Evolutionary conservation across 2,329 filamentous ascomycete species (phyloP), one percentile per base, ranked within the genome.

Genomic region (Hypoxylon sp.): DNA sequence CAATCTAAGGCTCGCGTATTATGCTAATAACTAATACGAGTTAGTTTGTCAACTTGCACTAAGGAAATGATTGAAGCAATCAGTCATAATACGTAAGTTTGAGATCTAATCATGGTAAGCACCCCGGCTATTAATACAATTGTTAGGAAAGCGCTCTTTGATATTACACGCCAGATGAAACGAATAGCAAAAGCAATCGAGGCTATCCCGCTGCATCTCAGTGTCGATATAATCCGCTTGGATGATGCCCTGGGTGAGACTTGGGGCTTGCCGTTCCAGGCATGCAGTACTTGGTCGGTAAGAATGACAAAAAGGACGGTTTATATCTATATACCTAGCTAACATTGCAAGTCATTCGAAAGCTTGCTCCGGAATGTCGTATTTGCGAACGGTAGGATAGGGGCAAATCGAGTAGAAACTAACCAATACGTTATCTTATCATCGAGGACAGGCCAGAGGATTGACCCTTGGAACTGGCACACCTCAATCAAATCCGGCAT

Each of bases 261-360:
- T 46, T 46, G 42, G 42, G 42, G 42, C 14, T 46, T 46, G 22
- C 42, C 42, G 11, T 46, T 46, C 17, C 17, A 46, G 22, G 42
- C 17, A 8, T 46, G 42, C 22, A 2, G 42, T 22, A 46, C 42
- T 5, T 46, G 42, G 42, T 19, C 2, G 42, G 42, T 46, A 46
- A 19, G 42, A 5, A 46, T 5, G 11, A 19, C 10, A 13, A 6
- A 46, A 46, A 46, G 11, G 35, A 5, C 19, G 19, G 35, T 37
- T 4, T 14, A 39, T 37, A n/a, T 17, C 37, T 5, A 17, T 17
- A 17, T 6, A 9, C 13, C 4, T 22, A 22, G n/a, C 44, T 48
- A 14, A 48, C 13, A 48, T 26, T 13, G 1, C 3, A 24, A 48
- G 44, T 13, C 44, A 13, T 48, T 48, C 44, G 5, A 24, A 8